These are phyloP conservation scores for Phellopilus nigrolimitatus DNA, from an alignment of 1,284 basidiomycete species.

Conservation along the genomic window DNA sequence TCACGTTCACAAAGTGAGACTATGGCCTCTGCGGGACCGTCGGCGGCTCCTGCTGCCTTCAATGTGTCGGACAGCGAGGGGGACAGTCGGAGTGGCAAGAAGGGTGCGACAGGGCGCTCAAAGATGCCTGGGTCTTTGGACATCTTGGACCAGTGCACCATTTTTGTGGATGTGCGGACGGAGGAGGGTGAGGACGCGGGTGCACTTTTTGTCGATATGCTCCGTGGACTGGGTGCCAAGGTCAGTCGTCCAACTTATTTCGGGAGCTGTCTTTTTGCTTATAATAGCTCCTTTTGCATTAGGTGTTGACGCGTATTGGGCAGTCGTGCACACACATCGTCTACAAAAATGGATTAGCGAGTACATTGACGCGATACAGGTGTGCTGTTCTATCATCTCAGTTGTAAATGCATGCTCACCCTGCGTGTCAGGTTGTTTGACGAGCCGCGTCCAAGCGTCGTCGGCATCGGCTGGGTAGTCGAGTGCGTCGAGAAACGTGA, in stretches of 20 bases:
- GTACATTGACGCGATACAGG: slow-evolving; percentile 76
- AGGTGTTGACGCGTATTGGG: slow-evolving; percentile 63
- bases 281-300: slow-evolving; percentile 14
- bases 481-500: slow-evolving; percentile 71
- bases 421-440: slow-evolving; percentile 52
- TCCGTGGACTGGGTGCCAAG: slow-evolving; percentile 77
- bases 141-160: slow-evolving; percentile 71
- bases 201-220: slow-evolving; percentile 80
- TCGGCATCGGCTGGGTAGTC: slow-evolving; percentile 91
- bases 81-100: slow-evolving; percentile 3
- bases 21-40: background rate
- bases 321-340: slow-evolving; percentile 86
- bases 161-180: slow-evolving; percentile 87
- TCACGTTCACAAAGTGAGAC: slow-evolving; percentile 5
- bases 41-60: background rate
- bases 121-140: slow-evolving; percentile 29
- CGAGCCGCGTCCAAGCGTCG: slow-evolving; percentile 70
- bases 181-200: slow-evolving; percentile 85
- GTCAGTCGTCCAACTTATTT: slow-evolving; percentile 42
- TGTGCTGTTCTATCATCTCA: slow-evolving; percentile 26
- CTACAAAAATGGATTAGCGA: slow-evolving; percentile 81
- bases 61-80: slow-evolving; percentile 13
- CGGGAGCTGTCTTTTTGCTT: background rate
- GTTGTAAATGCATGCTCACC: slow-evolving; percentile 2
- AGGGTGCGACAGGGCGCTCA: slow-evolving; percentile 19